Evolutionary conservation across 2,329 filamentous ascomycete species (phyloP), one percentile per base, ranked within the genome.

Genomic region (Berkeleyomyces basicola): DNA sequence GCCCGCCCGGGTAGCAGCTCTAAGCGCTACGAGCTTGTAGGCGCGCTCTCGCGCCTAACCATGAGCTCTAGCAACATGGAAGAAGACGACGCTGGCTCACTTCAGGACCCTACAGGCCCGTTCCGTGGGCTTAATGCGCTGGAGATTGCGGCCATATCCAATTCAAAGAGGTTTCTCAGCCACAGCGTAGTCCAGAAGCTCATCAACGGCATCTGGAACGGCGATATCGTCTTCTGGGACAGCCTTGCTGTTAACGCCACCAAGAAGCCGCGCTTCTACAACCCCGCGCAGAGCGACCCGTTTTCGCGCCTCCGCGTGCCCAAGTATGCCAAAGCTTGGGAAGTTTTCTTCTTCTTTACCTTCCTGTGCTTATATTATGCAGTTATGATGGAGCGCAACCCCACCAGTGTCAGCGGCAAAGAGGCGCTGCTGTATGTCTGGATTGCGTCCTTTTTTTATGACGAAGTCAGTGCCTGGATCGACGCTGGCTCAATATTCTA

Each of bases 401-500:
- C 83, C 7, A 76, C 78, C 16, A 76, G 77, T 37, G 82, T 96
- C 61, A 89, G 86, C 0, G 70, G 77, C 0, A 76, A 84, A 16
- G 90, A 96, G 71, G 74, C 86, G 1, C 70, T 88, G 14, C 79
- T 96, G 49, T 93, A 92, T 70, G 73, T 95, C 59, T 96, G 90
- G 87, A 86, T 96, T 67, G 84, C 84, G 3, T 87, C 89, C 6
- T 96, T 95, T 74, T 83, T 87, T 46, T 95, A 93, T 69, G 90
- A 96, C 67, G 90, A 91, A 72, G 77, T 93, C 63, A 87, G 86
- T 68, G 89, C 95, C 68, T 90, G 89, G 75, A 80, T 84, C 61
- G 90, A 96, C 74, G 90, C 91, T 0, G 91, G 91, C 0, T 85
- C 88, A 40, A 82, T 91, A 44, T 95, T 95, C 69, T 95, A 95